Evolutionary conservation across 2,329 filamentous ascomycete species (phyloP), one percentile per base, ranked within the genome.

Genomic region (Penicillium sp.): DNA sequence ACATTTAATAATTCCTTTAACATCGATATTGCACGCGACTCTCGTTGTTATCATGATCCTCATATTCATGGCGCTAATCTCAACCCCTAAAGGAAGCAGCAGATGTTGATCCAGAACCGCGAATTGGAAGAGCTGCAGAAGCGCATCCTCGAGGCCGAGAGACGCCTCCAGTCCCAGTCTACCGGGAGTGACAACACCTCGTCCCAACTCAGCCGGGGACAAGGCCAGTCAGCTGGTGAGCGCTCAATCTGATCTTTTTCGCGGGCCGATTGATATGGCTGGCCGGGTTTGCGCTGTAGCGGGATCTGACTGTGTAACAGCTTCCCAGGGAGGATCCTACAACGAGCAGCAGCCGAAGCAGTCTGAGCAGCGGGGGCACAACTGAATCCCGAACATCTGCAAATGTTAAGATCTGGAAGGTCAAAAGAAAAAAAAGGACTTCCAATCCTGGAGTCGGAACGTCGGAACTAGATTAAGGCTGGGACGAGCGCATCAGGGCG

Each of bases 41-140:
- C 38, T 38, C 43, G 33, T 25, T 8, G 21, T 33, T 17, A 8
- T 27, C 23, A 35, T 25, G 17, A 19, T 12, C 4, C 15, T 47
- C 9, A 12, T 35, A 49, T 29, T 10, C 33, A 29, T 35, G 6
- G 31, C 17, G 23, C 38, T 53, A 53, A 53, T 42, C 60, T 57
- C 41, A 31, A 15, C 21, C 49, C 38, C 56, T n/a, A 73, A 96
- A 96, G 92, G 77, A 94, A 94, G 78, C 86, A 91, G 71, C 84
- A 85, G 59, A 87, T 97, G 71, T 84, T 83, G 63, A 85, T 83
- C 52, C 89, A 91, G 73, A 86, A 85, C 55, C 85, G 86, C 62
- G 91, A 97, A 76, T 88, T 97, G 65, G 88, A 96, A 75, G 86
- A 88, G 56, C 87, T 97, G 69, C 91, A 97, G 77, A 86, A 86